Evolutionary conservation across 345 rosid species (phyloP), one percentile per base, ranked within the genome.

Genomic region (Bruguiera gymnorhiza): DNA sequence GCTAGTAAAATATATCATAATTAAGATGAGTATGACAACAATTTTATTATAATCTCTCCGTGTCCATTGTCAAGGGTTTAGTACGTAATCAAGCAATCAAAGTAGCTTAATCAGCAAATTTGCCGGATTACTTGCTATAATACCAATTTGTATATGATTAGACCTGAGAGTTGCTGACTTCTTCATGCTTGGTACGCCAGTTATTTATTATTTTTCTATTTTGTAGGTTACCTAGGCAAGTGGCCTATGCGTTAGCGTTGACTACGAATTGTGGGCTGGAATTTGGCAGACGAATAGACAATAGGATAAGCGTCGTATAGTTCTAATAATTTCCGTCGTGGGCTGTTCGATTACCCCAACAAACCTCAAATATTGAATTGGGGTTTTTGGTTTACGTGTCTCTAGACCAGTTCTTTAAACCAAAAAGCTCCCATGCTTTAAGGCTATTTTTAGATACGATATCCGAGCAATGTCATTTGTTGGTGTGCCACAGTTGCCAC

Each of bases 131-230:
- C 18, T 3, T 43, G 1, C 50, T 43, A 11, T 43, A 10, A 43
- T 13, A 15, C 29, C 36, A 61, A 18, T 51, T 53, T 43, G 13
- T 43, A 43, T 29, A 59, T 23, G 15, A 60, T 31, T 70, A 63
- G 55, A 62, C 39, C 56, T 32, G 4, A 11, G 37, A 63, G 54
- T 5, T 67, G 80, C 62, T 64, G 61, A 39, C 78, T 46, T 67
- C 60, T 24, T 54, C 5, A 54, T 43, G 19, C 63, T 72, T 37
- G 76, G 74, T 36, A 50, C 51, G 64, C 72, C 7, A 77, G 77
- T 48, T 77, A 74, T 66, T 60, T 70, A 80, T 77, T 62, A 71
- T 21, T 84, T 73, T 76, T 76, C 76, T 64, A 13, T 57, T 6
- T 66, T 58, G 64, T 66, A 57, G 81, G 43, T 72, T 79, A 65